Conservation (phyloP, 305 asterid genomes). For the Fraxinus baroniana region DNA sequence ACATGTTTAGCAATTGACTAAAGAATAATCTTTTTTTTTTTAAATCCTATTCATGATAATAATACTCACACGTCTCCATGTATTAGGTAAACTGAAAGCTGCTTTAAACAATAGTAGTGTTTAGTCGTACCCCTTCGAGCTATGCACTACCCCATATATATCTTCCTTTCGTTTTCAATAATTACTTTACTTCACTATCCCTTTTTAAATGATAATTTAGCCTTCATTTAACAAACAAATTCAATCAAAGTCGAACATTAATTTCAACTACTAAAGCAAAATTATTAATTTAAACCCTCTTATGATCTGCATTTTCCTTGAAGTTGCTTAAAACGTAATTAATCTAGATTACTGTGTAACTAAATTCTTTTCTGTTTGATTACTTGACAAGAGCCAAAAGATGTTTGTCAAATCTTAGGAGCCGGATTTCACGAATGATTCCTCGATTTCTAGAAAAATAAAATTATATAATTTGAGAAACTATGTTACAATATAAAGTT, state of each 20-base stretch:
- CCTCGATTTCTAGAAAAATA: not conserved
- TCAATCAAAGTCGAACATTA: not conserved
- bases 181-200: not conserved
- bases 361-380: not conserved
- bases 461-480: not conserved
- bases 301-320: not conserved
- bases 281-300: not conserved
- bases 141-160: not conserved
- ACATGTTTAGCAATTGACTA: not conserved
- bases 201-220: not conserved
- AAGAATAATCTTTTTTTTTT: not conserved
- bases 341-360: not conserved
- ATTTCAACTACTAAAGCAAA: too few species aligned
- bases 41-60: not conserved
- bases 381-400: not conserved
- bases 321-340: not conserved
- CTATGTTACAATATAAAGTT: not conserved
- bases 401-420: not conserved
- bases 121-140: constrained; percentile 15
- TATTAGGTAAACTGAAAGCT: constrained; percentile 38
- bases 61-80: constrained; percentile 40
- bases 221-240: not conserved
- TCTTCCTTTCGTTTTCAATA: constrained; percentile 10
- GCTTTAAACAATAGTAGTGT: constrained; percentile 5
- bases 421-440: not conserved